Conservation (phyloP, 2,329 filamentous ascomycete species). For the Juglanconis juglandina region DNA sequence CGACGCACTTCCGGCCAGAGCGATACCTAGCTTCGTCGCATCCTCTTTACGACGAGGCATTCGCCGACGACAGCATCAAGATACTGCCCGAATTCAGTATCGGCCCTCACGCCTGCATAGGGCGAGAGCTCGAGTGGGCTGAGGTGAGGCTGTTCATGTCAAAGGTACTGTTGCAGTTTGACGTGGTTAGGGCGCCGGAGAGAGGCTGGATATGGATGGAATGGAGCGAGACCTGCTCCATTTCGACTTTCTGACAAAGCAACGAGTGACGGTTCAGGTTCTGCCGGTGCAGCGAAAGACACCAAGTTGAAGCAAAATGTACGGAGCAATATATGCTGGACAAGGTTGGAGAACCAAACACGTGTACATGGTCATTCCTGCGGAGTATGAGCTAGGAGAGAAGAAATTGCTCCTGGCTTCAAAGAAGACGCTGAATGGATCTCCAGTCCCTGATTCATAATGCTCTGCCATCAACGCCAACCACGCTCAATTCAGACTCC, state of each 20-base stretch:
- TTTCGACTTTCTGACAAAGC: neutral
- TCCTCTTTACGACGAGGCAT: neutral
- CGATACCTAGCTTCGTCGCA: neutral
- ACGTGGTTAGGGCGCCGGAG: neutral
- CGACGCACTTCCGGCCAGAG: neutral
- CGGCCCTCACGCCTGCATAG: neutral
- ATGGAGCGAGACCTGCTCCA: neutral
- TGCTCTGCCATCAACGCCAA: too few relatives aligned
- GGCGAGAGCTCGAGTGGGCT: conserved; percentile 1
- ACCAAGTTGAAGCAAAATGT: neutral
- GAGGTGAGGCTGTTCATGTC: neutral
- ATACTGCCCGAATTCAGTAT: neutral
- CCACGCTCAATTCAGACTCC: too few relatives aligned
- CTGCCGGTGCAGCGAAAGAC: neutral
- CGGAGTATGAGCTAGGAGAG: too few relatives aligned
- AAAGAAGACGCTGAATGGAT: too few relatives aligned
- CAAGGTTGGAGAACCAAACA: too few relatives aligned
- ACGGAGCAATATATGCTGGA: too few relatives aligned
- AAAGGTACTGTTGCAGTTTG: conserved; percentile 1
- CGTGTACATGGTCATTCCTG: too few relatives aligned
- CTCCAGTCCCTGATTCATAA: too few relatives aligned
- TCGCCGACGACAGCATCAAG: neutral
- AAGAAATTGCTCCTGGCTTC: too few relatives aligned
- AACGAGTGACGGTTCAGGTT: neutral
- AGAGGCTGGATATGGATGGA: neutral